Base-by-base conservation (phyloP, 225 moss, liverwort and hornwort species). In the Asterella californica region DNA sequence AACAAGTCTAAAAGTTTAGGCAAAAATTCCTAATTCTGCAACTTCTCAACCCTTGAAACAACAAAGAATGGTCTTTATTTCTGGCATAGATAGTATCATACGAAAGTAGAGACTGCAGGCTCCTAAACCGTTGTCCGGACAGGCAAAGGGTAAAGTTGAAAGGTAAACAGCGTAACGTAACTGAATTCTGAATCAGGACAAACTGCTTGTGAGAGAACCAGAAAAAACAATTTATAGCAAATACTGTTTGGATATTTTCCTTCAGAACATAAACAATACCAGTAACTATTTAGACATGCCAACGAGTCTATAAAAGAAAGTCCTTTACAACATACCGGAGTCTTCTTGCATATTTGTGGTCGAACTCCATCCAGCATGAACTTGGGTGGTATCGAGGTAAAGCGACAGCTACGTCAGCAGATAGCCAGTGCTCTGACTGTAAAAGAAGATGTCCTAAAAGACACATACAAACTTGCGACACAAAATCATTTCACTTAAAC, bases 321-420 rank as follows among this genome's bases (percentile, higher is more conserved):
- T 32, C 74, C 17, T 74, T 36, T 76, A 59, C 59, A 76, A 76
- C 78, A 67, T 78, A 84, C 80, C 72, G 47, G 67, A 74, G 11
- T 52, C 21, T 65, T 76, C 36, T 63, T 81, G 67, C 30, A 30
- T 64, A 61, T 32, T 49, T 10, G 74, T 27, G 24, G 38, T 24
- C 21, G 49, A n/a, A 60, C 75, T 70, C 62, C 70, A 50, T 55
- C 75, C 62, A 34, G 21, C 50, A 68, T 67, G 30, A 60, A 78
- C 27, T 53, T 52, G 74, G 33, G 38, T 49, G 4, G 49, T 49
- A 10, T 63, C 34, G 42, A 7, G 22, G 45, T 42, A 45, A 10
- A 57, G 1, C 70, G 25, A 68, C 79, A 46, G 72, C 63, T 52
- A 66, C 59, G 37, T 74, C 68, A 79, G 79, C n/a, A 67, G 62